phyloP scores from a whole-genome alignment of 805 yeast genomes.

The Nakazawaea holstii region DNA sequence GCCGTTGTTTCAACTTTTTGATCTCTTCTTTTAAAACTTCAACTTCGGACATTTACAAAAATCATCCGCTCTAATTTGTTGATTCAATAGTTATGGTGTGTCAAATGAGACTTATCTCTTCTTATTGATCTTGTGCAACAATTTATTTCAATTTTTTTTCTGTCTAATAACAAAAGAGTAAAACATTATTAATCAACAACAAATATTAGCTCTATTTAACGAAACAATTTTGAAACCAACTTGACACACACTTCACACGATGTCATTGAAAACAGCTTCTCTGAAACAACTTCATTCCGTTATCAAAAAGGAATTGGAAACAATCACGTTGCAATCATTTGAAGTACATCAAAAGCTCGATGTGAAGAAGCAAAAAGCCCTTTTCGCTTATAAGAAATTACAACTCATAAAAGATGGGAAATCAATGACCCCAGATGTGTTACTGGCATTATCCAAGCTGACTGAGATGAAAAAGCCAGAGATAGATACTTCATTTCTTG shows the following conservation, averaged over 20 bases:
- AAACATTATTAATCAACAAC: no score
- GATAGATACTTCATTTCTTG: conserved; percentile 20
- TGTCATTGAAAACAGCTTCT: not conserved
- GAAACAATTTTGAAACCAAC: no score
- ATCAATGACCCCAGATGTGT: conserved; percentile 22
- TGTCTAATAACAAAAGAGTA: no score
- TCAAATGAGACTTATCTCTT: not conserved
- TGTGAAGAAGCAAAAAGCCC: conserved; percentile 37
- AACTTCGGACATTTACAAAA: not conserved
- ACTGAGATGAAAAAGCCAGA: conserved; percentile 23
- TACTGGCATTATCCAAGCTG: conserved; percentile 28
- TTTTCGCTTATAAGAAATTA: conserved; percentile 42
- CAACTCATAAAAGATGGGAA: conserved; percentile 36
- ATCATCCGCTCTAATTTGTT: not conserved
- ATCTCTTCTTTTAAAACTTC: not conserved
- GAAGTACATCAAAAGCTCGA: conserved; percentile 34
- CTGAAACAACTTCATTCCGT: not conserved
- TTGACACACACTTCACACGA: not conserved
- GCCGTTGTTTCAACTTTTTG: not conserved
- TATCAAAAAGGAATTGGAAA: conserved; percentile 34
- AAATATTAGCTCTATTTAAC: no score
- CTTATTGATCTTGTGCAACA: not conserved
- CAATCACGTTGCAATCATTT: conserved; percentile 30
- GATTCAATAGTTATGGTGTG: no score
- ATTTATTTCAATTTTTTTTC: no score